A percentile compares a stretch with the other conserved stretches of the same genome.
These are phyloP conservation scores for Beauveria sp. DNA, from an alignment of 2,329 filamentous ascomycete genomes.

Conservation along the genomic window DNA sequence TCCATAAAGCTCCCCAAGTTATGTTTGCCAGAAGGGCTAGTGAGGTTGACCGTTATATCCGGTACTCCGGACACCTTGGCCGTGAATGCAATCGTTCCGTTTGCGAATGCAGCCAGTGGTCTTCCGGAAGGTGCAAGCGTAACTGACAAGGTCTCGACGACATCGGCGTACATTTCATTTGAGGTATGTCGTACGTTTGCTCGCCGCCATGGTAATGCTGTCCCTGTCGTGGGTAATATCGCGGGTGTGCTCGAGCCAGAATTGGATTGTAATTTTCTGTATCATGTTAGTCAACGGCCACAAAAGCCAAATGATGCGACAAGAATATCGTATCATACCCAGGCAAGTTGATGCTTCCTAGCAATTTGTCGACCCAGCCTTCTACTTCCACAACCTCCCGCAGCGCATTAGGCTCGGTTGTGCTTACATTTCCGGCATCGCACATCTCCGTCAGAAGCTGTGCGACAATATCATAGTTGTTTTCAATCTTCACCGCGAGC, in stretches of 20 bases:
- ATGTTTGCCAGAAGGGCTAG: constrained; percentile 72
- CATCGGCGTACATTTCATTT: constrained; percentile 94
- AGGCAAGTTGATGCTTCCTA: constrained; percentile 80
- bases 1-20: constrained; percentile 69
- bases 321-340: constrained; percentile 37
- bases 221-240: constrained; percentile 37
- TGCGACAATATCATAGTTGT: constrained; percentile 85
- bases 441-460: constrained; percentile 95
- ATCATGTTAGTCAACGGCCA: not conserved
- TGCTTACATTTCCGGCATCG: constrained; percentile 80
- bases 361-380: constrained; percentile 77
- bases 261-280: constrained; percentile 33
- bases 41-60: constrained; percentile 75
- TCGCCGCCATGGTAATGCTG: constrained; percentile 75
- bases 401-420: constrained; percentile 87
- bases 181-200: constrained; percentile 91
- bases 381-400: constrained; percentile 89
- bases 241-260: constrained; percentile 32
- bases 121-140: constrained; percentile 86
- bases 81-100: constrained; percentile 90
- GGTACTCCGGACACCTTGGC: constrained; percentile 92
- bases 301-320: not conserved
- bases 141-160: constrained; percentile 82
- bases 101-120: constrained; percentile 76
- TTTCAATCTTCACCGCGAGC: constrained; percentile 77